Evolutionary conservation across 164 flowering plant genomes (phyloP), one percentile per base, ranked within the genome.

Genomic region (Kingdonia uniflora): DNA sequence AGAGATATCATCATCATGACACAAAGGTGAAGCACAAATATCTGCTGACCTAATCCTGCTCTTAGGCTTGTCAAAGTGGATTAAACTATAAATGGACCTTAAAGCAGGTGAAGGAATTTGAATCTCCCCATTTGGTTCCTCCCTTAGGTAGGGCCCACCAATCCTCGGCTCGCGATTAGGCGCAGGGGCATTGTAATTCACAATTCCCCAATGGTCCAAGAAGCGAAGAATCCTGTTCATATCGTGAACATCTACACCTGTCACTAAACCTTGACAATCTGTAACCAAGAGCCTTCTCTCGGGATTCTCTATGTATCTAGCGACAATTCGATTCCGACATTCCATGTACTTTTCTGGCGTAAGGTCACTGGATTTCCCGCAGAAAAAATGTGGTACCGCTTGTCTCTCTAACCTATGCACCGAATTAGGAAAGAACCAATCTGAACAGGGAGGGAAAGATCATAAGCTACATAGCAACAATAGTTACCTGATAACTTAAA

Each of bases 151-250:
- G 6, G 76, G 72, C 19, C 65, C 80, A 38, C 59, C 69, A 63
- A 56, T 65, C 74, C 58, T 72, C 48, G 69, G 53, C 48, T 80
- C 85, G 42, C 39, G 67, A 54, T 51, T 57, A 8, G 73, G 74
- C 14, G 68, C 42, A n/a, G 61, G 55, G 22, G 82, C 88, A 74
- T 85, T 87, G 62, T 89, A 89, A 63, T 94, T 94, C 33, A 94
- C 82, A 51, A 94, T 83, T 52, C 99, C 99, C 99, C 97, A 94
- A 41, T 89, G 80, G 56, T 94, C 88, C 55, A 94, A 85, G 64
- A 94, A 94, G 44, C 92, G 72, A 52, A 81, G 59, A 57, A 94
- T 80, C 47, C 96, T 76, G 59, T 65, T 73, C 47, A 87, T 53
- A 62, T 89, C 92, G 41, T 81, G 79, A n/a, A 47, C 20, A 19